Percentiles rank a stretch among this genome's conserved stretches.
Conservation (phyloP, 257 asterid genomes). For the Mentha longifolia region DNA sequence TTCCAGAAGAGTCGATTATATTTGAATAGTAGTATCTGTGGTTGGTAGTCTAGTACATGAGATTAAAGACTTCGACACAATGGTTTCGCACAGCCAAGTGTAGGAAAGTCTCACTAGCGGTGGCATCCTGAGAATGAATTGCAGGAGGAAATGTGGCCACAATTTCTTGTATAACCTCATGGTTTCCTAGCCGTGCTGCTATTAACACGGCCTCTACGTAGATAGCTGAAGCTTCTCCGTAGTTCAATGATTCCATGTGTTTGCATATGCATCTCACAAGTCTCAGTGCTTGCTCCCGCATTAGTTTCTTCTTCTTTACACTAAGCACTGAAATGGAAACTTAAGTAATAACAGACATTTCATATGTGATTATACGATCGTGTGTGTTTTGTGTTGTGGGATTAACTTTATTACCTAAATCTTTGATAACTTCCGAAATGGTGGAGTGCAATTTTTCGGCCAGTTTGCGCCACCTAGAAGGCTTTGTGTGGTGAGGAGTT, state of each 20-base stretch:
- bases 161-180: conserved; percentile 25
- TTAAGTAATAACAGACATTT: too few species aligned
- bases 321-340: too few species aligned
- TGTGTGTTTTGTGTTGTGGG: too few species aligned
- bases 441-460: too few species aligned
- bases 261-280: too few species aligned
- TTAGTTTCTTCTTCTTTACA: neutral
- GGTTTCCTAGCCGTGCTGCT: conserved; percentile 26
- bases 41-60: neutral
- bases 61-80: conserved; percentile 27
- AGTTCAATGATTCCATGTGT: neutral
- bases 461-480: too few species aligned
- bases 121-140: neutral
- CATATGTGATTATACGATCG: too few species aligned
- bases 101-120: neutral
- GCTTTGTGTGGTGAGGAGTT: too few species aligned
- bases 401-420: too few species aligned
- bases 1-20: too few species aligned
- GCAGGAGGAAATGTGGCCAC: conserved; percentile 14
- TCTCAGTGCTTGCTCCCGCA: conserved; percentile 15
- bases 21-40: neutral
- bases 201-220: neutral
- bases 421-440: too few species aligned
- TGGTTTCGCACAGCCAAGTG: conserved; percentile 30
- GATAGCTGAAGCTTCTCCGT: neutral